phyloP scores from a whole-genome alignment of 2,329 filamentous ascomycete species.

The Epichloe scottii region DNA sequence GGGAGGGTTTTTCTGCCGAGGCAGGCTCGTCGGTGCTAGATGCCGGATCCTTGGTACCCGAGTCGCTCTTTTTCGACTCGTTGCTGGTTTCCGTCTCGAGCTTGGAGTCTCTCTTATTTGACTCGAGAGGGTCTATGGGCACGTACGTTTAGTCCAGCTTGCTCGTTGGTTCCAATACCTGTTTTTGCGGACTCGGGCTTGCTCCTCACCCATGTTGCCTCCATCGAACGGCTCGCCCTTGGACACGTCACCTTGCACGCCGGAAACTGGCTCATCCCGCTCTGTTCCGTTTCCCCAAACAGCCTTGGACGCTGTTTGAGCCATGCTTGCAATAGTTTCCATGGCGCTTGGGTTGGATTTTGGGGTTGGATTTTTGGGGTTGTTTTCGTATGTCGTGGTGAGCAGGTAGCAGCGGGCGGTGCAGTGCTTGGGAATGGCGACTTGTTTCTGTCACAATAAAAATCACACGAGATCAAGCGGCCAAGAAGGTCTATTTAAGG shows the following conservation, averaged over 20 bases:
- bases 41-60: neutral
- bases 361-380: neutral
- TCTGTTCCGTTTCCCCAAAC: constrained; percentile 31
- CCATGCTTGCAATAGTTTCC: constrained; percentile 51
- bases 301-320: constrained; percentile 25
- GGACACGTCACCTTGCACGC: constrained; percentile 52
- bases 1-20: constrained; percentile 4
- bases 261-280: constrained; percentile 56
- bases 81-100: neutral
- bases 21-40: neutral
- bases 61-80: neutral
- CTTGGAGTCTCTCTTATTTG: neutral
- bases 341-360: constrained; percentile 26
- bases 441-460: too few species aligned
- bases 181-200: neutral
- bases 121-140: neutral
- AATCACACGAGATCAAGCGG: neutral
- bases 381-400: neutral
- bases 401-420: neutral
- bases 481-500: neutral
- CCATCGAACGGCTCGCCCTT: constrained; percentile 65
- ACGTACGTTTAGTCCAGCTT: too few species aligned
- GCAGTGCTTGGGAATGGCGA: neutral
- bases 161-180: too few species aligned
- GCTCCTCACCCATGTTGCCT: constrained; percentile 51